These are phyloP conservation scores for Rhizopus delemar DNA, from an alignment of 371 early-diverging fungal species.

Conservation along the genomic window DNA sequence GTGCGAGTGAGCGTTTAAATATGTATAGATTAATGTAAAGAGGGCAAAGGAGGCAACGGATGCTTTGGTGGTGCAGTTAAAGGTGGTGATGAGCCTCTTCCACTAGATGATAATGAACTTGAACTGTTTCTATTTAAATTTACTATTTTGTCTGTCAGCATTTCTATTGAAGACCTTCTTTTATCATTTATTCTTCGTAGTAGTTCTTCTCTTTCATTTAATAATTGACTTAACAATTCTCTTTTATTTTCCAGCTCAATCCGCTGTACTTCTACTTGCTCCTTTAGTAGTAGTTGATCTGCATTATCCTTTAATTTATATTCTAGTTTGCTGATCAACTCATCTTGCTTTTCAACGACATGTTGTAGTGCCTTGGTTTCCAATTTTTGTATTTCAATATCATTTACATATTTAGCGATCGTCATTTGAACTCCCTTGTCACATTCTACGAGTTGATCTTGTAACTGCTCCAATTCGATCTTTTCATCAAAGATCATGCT, in stretches of 20 bases:
- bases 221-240: constrained; percentile 33
- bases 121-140: constrained; percentile 5
- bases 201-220: constrained; percentile 41
- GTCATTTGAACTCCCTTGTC: constrained; percentile 39
- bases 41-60: constrained; percentile 28
- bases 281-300: constrained; percentile 18
- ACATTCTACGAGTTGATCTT: constrained; percentile 3
- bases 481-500: background rate
- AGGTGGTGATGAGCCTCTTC: constrained; percentile 18
- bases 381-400: constrained; percentile 34
- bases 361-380: constrained; percentile 27
- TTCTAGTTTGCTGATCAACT: constrained; percentile 40
- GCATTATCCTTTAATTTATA: constrained; percentile 12
- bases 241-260: constrained; percentile 44
- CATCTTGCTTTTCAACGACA: constrained; percentile 45
- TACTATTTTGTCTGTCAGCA: constrained; percentile 27
- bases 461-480: too few species aligned
- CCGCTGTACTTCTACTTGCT: constrained; percentile 41
- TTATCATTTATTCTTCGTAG: constrained; percentile 14
- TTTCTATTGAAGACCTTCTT: constrained; percentile 39
- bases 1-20: background rate
- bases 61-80: constrained; percentile 30
- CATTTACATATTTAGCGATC: constrained; percentile 34
- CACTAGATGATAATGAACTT: constrained; percentile 13
- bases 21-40: constrained; percentile 1